These are phyloP conservation scores for Phytophthora sp. DNA, from an alignment of 352 stramenopile genomes.

Conservation along the genomic window DNA sequence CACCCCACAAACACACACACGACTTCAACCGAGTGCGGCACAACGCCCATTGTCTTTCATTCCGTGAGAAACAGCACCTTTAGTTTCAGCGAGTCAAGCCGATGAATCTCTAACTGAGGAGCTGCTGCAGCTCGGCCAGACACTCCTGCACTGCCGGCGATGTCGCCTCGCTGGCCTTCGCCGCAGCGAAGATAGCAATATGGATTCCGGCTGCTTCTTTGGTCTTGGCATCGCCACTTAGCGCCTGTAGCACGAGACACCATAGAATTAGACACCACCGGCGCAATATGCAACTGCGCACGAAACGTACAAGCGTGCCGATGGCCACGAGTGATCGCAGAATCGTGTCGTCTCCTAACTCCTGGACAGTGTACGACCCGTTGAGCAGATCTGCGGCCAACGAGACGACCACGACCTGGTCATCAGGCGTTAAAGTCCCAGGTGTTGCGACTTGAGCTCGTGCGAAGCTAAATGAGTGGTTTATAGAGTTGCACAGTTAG, in stretches of 20 bases:
- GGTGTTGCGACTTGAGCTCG: constrained; percentile 41
- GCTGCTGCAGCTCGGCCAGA: constrained; percentile 54
- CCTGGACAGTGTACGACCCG: constrained; percentile 51
- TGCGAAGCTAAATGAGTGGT: constrained; percentile 43
- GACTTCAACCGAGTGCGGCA: not conserved
- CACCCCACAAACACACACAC: constrained; percentile 15
- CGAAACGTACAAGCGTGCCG: constrained; percentile 64
- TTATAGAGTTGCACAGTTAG: constrained; percentile 7
- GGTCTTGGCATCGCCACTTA: constrained; percentile 39
- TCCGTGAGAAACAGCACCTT: no score
- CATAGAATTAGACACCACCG: not conserved
- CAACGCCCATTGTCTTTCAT: constrained; percentile 3
- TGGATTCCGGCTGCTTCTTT: constrained; percentile 62
- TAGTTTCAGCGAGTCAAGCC: not conserved
- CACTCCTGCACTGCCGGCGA: constrained; percentile 58
- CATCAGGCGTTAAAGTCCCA: constrained; percentile 45
- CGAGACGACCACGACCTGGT: constrained; percentile 56
- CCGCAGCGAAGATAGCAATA: constrained; percentile 56
- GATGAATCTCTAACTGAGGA: constrained; percentile 26
- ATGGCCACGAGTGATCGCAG: constrained; percentile 70
- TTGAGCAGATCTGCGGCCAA: constrained; percentile 60
- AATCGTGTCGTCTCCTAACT: constrained; percentile 82
- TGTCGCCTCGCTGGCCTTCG: constrained; percentile 50
- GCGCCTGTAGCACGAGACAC: constrained; percentile 32
- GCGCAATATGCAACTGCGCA: not conserved